Base-by-base conservation (phyloP, 1,284 basidiomycete genomes). In the Sporisorium reilianum region DNA sequence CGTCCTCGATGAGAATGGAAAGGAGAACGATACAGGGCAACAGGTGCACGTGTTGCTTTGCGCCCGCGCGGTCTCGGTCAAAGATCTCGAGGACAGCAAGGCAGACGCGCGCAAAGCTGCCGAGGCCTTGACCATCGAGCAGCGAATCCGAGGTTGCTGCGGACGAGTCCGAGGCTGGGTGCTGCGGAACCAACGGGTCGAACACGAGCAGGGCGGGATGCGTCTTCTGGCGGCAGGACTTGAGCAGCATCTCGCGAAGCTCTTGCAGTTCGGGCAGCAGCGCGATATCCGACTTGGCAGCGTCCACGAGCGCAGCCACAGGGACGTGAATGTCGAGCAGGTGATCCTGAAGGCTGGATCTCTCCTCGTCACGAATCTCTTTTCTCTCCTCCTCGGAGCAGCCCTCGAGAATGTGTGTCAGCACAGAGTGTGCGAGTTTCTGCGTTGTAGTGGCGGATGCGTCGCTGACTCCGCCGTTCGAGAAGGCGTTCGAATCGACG, bases 21-120 rank as follows among this genome's bases (percentile, higher is more conserved):
- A 87, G 78, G 0, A 85, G 67, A 9, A 85, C 69, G 25, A 85
- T 53, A 57, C 84, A 75, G 2, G 80, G 77, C 28, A 86, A 14
- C 87, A 88, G 89, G 90, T 92, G 79, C 0, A 89, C 68, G 61
- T 91, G 88, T 12, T 85, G 85, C 45, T 88, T 89, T 1, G 91
- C 90, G 2, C 89, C 77, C 5, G 87, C 86, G 18, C 92, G 89
- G 78, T 94, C 89, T 3, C 89, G 87, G 1, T 87, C 82, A 34
- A 94, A 86, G 32, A 90, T 83, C 1, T 89, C 86, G 3, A 94
- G 85, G 12, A 92, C 85, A 0, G 90, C 90, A 44, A 87, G 85
- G 12, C 90, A 87, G 1, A 88, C 85, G 10, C 95, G 89, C 0
- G 90, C 90, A 76, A 93, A 94, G 4, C 87, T 77, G 0, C 89